A percentile compares a stretch with the other conserved stretches of the same genome.
Evolutionary conservation across 2,329 filamentous ascomycete species (phyloP).

Genomic region (Grosmannia serpens): DNA sequence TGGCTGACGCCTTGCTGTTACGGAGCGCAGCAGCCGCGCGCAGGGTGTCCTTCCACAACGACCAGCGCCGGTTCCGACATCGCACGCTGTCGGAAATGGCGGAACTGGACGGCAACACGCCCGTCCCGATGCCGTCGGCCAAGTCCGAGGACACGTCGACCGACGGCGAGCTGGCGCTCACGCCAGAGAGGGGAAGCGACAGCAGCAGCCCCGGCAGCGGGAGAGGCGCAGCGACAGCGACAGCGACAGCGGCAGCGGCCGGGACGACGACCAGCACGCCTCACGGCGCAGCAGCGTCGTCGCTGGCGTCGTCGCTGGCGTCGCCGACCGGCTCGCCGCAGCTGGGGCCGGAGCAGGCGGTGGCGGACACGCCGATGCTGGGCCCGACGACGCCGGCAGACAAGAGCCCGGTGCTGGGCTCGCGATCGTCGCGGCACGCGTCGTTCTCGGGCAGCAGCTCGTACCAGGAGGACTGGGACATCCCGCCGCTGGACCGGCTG

Average conservation of each 20-base stretch:
- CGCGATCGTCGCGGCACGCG: constrained; percentile 58
- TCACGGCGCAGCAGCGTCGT: constrained; percentile 23
- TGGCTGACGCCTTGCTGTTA: constrained; percentile 31
- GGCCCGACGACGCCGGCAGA: constrained; percentile 21
- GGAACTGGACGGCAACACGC: constrained; percentile 17
- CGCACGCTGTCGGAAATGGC: constrained; percentile 32
- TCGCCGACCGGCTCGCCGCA: constrained; percentile 27
- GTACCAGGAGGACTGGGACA: constrained; percentile 85
- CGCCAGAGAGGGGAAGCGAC: constrained; percentile 27
- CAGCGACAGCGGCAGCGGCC: neutral
- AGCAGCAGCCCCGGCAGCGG: neutral
- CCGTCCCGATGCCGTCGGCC: constrained; percentile 7
- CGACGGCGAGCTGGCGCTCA: constrained; percentile 31
- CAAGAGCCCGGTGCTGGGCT: constrained; percentile 12
- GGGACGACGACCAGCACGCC: neutral
- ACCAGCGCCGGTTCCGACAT: constrained; percentile 22
- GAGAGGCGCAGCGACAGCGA: neutral
- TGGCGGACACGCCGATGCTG: constrained; percentile 39
- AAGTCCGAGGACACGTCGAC: constrained; percentile 27
- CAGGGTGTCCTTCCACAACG: constrained; percentile 27
- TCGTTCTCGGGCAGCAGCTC: constrained; percentile 77
- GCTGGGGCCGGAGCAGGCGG: constrained; percentile 26
- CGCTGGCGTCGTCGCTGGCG: constrained; percentile 26
- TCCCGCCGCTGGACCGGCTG: constrained; percentile 79
- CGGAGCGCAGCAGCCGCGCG: constrained; percentile 28